Percentiles rank a stretch among this genome's conserved stretches.
These are phyloP conservation scores for Globisporangium recalcitrans DNA, from an alignment of 352 stramenopile genomes.

Conservation along the genomic window DNA sequence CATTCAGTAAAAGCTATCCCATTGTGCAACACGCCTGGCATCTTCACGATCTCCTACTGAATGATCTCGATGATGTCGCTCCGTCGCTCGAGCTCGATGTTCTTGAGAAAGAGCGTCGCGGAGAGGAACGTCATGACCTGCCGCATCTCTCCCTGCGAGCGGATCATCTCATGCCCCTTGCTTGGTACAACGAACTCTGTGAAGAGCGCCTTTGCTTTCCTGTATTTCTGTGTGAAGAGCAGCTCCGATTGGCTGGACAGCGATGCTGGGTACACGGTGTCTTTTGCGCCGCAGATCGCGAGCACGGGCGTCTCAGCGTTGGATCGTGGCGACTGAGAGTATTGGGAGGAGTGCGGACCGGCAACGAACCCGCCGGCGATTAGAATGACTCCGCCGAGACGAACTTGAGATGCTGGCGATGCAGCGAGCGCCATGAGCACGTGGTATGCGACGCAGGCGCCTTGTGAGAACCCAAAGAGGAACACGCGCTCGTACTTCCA, in stretches of 20 bases:
- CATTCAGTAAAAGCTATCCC: background rate
- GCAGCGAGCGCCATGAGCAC: conserved; percentile 30
- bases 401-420: conserved; percentile 1
- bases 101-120: conserved; percentile 39
- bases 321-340: background rate
- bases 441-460: conserved; percentile 58
- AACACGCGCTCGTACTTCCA: conserved; percentile 55
- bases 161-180: conserved; percentile 57
- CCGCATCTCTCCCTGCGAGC: conserved; percentile 43
- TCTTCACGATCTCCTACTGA: background rate
- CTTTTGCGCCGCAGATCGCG: conserved; percentile 29
- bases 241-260: conserved; percentile 25
- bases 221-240: conserved; percentile 25
- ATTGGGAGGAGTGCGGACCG: conserved; percentile 23
- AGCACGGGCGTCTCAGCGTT: conserved; percentile 40
- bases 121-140: conserved; percentile 61
- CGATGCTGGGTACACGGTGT: conserved; percentile 34
- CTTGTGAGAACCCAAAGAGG: conserved; percentile 64
- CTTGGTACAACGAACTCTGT: conserved; percentile 13
- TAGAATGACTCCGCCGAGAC: conserved; percentile 46
- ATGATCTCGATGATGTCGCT: conserved; percentile 55
- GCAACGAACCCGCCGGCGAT: conserved; percentile 39
- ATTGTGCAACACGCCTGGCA: background rate
- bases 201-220: conserved; percentile 10
- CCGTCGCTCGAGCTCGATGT: conserved; percentile 40